Evolutionary conservation across 176 grass and related monocot species (phyloP).

Genomic region (maize (Zea mays)): DNA sequence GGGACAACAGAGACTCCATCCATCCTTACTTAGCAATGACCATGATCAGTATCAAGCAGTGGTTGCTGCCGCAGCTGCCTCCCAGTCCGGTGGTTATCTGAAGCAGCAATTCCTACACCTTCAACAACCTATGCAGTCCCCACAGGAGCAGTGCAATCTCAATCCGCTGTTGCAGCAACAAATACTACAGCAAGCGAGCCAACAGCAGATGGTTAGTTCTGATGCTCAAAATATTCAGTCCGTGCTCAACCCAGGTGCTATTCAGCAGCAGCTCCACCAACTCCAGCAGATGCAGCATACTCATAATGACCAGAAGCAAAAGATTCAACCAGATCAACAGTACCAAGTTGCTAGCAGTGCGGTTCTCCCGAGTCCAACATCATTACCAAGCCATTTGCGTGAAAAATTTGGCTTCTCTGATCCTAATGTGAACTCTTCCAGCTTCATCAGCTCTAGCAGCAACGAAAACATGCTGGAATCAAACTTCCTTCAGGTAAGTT

Average conservation of each 20-base stretch:
- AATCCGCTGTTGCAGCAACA: constrained; percentile 80
- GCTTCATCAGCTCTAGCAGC: constrained; percentile 59
- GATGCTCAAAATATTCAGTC: constrained; percentile 59
- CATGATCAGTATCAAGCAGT: constrained; percentile 77
- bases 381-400: constrained; percentile 67
- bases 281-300: constrained; percentile 71
- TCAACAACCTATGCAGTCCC: constrained; percentile 75
- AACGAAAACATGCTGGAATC: constrained; percentile 70
- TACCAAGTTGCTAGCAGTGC: constrained; percentile 66
- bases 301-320: constrained; percentile 81
- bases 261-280: constrained; percentile 66
- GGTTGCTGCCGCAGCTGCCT: constrained; percentile 55
- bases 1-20: constrained; percentile 76
- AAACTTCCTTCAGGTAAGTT: constrained; percentile 69
- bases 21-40: constrained; percentile 62
- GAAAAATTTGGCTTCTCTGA: constrained; percentile 85
- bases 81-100: constrained; percentile 52
- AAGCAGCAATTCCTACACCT: constrained; percentile 86
- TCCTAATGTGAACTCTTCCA: constrained; percentile 60
- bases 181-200: constrained; percentile 69
- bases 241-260: constrained; percentile 66
- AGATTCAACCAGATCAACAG: constrained; percentile 51
- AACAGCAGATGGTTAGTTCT: constrained; percentile 67
- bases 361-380: constrained; percentile 51
- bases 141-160: constrained; percentile 71